Conservation (phyloP, 768 basidiomycete genomes). For the Collybiopsis luxurians region DNA sequence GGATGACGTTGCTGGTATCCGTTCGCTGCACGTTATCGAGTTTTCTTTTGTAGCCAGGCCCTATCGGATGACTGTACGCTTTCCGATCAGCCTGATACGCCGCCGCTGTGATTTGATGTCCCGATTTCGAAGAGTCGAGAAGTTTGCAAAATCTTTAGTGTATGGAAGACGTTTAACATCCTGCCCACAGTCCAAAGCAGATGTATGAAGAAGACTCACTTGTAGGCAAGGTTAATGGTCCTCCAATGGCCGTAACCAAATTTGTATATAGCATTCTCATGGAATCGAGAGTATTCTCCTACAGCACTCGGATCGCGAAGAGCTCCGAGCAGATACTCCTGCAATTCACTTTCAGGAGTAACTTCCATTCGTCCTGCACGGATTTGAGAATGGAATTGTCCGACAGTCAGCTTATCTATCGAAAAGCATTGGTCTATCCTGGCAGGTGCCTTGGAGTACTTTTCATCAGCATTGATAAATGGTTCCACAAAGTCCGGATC, state of each 20-base stretch:
- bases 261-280: constrained; percentile 52
- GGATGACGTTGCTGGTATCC: constrained; percentile 9
- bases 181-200: no score
- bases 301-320: constrained; percentile 44
- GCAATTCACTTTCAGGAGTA: constrained; percentile 31
- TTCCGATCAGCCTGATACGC: constrained; percentile 27
- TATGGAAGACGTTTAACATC: no score
- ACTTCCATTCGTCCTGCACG: constrained; percentile 19
- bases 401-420: constrained; percentile 41
- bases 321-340: constrained; percentile 48
- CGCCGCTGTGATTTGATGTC: constrained; percentile 35
- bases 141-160: constrained; percentile 42
- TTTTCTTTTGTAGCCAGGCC: constrained; percentile 20
- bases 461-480: constrained; percentile 52
- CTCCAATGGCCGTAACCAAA: constrained; percentile 47
- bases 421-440: constrained; percentile 39
- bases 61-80: constrained; percentile 15
- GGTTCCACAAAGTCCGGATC: constrained; percentile 48
- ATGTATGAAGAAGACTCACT: no score
- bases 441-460: constrained; percentile 48
- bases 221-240: constrained; percentile 55
- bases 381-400: constrained; percentile 36
- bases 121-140: constrained; percentile 63
- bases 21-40: constrained; percentile 4
- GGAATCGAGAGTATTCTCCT: constrained; percentile 54